Base-by-base conservation (phyloP, 106 monocot genomes). In the Dendrobium catenatum region DNA sequence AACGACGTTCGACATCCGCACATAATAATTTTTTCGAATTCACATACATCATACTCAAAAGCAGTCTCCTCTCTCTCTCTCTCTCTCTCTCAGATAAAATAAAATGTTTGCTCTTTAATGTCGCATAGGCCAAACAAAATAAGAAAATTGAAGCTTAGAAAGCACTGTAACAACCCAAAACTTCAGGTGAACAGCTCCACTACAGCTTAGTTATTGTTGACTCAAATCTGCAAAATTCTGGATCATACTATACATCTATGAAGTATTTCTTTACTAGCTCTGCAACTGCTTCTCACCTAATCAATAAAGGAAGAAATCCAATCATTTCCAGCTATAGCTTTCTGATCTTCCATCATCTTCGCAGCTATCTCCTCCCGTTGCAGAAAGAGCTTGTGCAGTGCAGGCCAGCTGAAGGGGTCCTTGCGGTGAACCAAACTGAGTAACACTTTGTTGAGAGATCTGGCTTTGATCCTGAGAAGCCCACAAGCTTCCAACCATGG, bases 301-400 rank as follows among this genome's bases (percentile, higher is more conserved):
- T 64, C 64, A 75, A 1, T 11, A 46, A 19, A 10, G 4, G 16
- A 73, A 33, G 41, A 42, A 8, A 6, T 37, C 10, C 20, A 55
- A 33, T 87, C 80, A 89, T 58, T 96, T 89, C 89, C 93, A 91
- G 84, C 81, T 89, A 72, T 80, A 91, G 86, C 95, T 88, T 79
- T 90, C 98, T 0, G 91, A 99, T 66, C 80, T 90, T 2, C 85
- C 83, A 81, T 99, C 98, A 6, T 95, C 90, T 18, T 87, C 83
- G 42, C 89, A 86, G 79, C 91, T 89, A 51, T 89, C 88, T 9
- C 86, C 89, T 9, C 78, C 85, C 46, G 83, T 84, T 5, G 82
- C 51, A 15, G 89, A 86, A 29, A 86, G 55, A 2, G 80, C 89
- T 66, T 84, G 31, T 5, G 72, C 81, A 9, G 85, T 37, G 17